phyloP scores from a whole-genome alignment of 768 basidiomycete species.

The Suillus tomentosus region DNA sequence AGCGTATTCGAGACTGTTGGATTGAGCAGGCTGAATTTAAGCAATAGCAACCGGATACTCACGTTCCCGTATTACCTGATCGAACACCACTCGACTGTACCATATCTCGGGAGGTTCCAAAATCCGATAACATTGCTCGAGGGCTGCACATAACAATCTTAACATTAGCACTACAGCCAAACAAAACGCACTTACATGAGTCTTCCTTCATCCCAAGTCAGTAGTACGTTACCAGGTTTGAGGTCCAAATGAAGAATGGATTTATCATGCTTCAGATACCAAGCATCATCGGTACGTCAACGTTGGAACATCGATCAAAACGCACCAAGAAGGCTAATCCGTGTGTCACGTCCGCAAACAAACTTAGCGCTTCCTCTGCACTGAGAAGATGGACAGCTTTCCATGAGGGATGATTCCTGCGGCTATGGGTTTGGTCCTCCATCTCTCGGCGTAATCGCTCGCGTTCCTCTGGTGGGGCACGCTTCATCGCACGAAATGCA shows the following conservation, averaged over 20 bases:
- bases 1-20: constrained; percentile 74
- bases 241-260: constrained; percentile 91
- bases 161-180: constrained; percentile 1
- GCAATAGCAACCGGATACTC: constrained; percentile 32
- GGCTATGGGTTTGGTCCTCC: constrained; percentile 32
- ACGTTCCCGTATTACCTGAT: constrained; percentile 96
- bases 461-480: constrained; percentile 62
- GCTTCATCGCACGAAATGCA: constrained; percentile 72
- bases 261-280: constrained; percentile 60
- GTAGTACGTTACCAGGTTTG: constrained; percentile 90
- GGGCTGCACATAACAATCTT: constrained; percentile 50
- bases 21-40: neutral
- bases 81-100: constrained; percentile 65
- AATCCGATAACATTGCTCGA: constrained; percentile 93
- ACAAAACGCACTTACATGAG: constrained; percentile 60
- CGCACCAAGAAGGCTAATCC: constrained; percentile 85
- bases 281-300: constrained; percentile 14
- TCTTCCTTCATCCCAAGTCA: constrained; percentile 88
- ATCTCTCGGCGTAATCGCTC: constrained; percentile 60
- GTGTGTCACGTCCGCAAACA: constrained; percentile 85
- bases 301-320: constrained; percentile 8
- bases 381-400: constrained; percentile 84
- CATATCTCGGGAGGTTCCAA: constrained; percentile 94
- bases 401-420: constrained; percentile 42
- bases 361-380: constrained; percentile 76